Evolutionary conservation across 345 rosid species (phyloP).

Genomic region (Rhodamnia rubescens): DNA sequence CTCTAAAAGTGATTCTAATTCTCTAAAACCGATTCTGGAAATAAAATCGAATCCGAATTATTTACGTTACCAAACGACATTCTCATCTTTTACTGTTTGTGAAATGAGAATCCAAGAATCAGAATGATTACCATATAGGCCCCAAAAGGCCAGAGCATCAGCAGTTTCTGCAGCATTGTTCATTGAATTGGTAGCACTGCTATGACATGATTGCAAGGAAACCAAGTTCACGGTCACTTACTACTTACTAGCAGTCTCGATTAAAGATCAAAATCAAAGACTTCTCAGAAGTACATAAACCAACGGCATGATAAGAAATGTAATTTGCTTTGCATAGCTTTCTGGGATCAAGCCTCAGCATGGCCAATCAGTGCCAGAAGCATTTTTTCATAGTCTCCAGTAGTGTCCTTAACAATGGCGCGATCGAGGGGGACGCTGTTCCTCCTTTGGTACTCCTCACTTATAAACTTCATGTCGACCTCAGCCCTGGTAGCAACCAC

Average conservation of each 20-base stretch:
- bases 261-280: neutral
- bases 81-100: too few species aligned
- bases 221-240: neutral
- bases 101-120: too few species aligned
- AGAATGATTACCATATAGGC: too few species aligned
- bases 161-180: neutral
- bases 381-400: neutral
- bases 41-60: too few species aligned
- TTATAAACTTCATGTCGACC: neutral
- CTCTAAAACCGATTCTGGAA: too few species aligned
- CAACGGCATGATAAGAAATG: neutral
- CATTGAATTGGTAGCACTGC: neutral
- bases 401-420: neutral
- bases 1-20: too few species aligned
- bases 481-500: slow-evolving; percentile 10
- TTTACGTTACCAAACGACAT: too few species aligned
- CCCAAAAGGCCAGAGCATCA: neutral
- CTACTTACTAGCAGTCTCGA: neutral
- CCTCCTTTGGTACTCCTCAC: neutral
- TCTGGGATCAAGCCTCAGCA: neutral
- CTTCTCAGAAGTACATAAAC: neutral
- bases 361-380: neutral
- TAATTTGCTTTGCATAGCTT: neutral
- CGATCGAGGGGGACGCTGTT: neutral
- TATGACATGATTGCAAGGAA: neutral